phyloP scores from a whole-genome alignment of 164 flowering plant genomes.

The Liriodendron chinense region DNA sequence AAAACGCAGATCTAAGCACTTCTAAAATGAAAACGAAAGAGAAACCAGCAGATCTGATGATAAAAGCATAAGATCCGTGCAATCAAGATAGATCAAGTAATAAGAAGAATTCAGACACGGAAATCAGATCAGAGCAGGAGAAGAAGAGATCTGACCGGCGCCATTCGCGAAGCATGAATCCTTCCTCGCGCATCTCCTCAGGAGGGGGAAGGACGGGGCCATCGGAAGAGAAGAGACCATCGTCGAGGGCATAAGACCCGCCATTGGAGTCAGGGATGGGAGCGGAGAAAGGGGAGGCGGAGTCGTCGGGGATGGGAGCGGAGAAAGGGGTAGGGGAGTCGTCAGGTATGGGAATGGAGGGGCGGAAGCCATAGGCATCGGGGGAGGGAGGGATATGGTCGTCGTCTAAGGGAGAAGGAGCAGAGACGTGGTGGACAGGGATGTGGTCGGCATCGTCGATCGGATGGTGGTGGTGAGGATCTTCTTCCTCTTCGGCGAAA shows the following conservation, averaged over 20 bases:
- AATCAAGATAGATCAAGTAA: neutral
- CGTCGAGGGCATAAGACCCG: slow-evolving; percentile 38
- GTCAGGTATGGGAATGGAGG: slow-evolving; percentile 21
- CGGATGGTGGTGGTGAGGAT: slow-evolving; percentile 14
- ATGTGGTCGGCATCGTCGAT: slow-evolving; percentile 45
- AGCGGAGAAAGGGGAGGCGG: slow-evolving; percentile 27
- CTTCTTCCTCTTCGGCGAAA: slow-evolving; percentile 22
- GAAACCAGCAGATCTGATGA: neutral
- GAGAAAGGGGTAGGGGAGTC: slow-evolving; percentile 36
- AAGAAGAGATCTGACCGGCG: slow-evolving; percentile 51
- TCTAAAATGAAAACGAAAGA: neutral
- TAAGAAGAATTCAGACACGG: neutral
- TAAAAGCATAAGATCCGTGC: neutral
- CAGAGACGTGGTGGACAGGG: slow-evolving; percentile 36
- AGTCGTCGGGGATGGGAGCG: slow-evolving; percentile 20
- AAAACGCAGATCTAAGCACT: slow-evolving; percentile 1
- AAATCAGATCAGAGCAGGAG: slow-evolving; percentile 1
- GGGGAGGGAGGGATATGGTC: slow-evolving; percentile 29
- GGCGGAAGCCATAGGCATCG: slow-evolving; percentile 48
- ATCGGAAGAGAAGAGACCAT: slow-evolving; percentile 56
- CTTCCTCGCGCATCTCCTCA: slow-evolving; percentile 80
- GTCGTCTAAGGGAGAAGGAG: slow-evolving; percentile 7
- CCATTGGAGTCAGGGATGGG: slow-evolving; percentile 48
- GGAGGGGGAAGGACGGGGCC: slow-evolving; percentile 95
- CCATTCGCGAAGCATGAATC: slow-evolving; percentile 84